Percentiles rank a stretch among this genome's conserved stretches.
phyloP scores from a whole-genome alignment of 202 grass and related monocot genomes.

The Zizania palustris region DNA sequence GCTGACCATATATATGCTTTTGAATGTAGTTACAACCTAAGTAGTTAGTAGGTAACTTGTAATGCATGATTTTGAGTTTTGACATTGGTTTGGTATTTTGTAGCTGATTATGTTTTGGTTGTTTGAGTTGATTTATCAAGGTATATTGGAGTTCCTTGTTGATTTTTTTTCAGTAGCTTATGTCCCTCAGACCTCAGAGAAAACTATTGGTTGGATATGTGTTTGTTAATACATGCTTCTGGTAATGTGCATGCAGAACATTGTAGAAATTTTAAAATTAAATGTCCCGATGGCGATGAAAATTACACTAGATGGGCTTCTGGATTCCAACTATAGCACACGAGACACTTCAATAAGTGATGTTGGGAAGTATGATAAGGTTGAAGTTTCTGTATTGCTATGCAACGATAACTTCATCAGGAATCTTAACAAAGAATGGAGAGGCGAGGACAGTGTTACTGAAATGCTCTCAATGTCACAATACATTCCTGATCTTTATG shows the following conservation, averaged over 20 bases:
- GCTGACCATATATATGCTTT: neutral
- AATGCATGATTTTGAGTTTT: neutral
- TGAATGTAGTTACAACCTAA: neutral
- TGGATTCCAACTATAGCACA: constrained; percentile 77
- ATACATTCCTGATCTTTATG: constrained; percentile 66
- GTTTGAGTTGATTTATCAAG: constrained; percentile 1
- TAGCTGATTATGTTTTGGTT: constrained; percentile 2
- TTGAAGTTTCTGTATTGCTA: constrained; percentile 78
- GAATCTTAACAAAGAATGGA: constrained; percentile 80
- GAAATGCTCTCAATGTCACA: constrained; percentile 83
- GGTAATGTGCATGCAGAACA: constrained; percentile 56
- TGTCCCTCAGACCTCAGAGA: neutral
- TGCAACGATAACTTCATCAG: constrained; percentile 75
- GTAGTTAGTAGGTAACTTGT: neutral
- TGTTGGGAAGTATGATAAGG: constrained; percentile 76
- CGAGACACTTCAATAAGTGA: constrained; percentile 75
- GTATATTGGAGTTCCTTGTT: constrained; percentile 10
- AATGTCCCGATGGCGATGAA: constrained; percentile 96
- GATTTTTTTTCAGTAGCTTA: constrained; percentile 12
- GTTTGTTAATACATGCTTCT: constrained; percentile 25
- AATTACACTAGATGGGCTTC: constrained; percentile 85
- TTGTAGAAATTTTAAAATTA: constrained; percentile 83
- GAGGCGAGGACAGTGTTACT: constrained; percentile 58
- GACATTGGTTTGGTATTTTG: neutral
- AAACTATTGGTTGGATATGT: neutral